Base-by-base conservation (phyloP, 768 basidiomycete species). In the Termitomyces sp. region DNA sequence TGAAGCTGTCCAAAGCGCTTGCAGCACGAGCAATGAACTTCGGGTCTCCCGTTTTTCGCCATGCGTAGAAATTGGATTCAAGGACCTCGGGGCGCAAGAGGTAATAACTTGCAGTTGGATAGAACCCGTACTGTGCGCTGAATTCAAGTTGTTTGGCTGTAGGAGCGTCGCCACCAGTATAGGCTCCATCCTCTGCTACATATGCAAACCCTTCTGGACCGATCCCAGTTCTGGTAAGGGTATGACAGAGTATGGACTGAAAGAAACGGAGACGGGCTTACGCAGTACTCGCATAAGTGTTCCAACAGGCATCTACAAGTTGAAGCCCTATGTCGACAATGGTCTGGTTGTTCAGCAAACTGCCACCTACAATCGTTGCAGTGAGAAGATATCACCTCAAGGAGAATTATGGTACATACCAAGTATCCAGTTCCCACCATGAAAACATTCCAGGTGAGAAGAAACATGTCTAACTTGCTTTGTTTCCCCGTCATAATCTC, bases 41-140 rank as follows among this genome's bases (percentile, higher is more conserved):
- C 7, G 70, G 68, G 63, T 91, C 74, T 2, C 90, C 90, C 1
- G 88, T 89, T 7, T 78, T 80, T 20, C 90, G 81, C 81, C 81
- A 91, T 0, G 88, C 89, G 60, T 91, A 88, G 75, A 91, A 90
- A 73, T 89, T 90, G 54, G 85, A 87, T 69, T 91, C 88, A 11
- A 91, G 78, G 22, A 91, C 87, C 69, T 91, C 88, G 0, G 90
- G 89, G 33, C 90, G 87, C 50, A 85, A 75, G 66, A 85, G 78
- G 65, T 91, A 91, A 65, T 77, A 73, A 16, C 73, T 61, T 7
- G 68, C 63, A 13, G 78, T 80, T 63, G 87, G 81, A 66, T 86
- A 90, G 70, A 82, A 89, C 2, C 87, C 89, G 62, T 89, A 76
- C 58, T 81, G 20, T 16, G 81, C 53, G 71, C 85, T 82, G 73